Evolutionary conservation across 2,329 filamentous ascomycete genomes (phyloP).

Genomic region (Epichloe gansuensis): DNA sequence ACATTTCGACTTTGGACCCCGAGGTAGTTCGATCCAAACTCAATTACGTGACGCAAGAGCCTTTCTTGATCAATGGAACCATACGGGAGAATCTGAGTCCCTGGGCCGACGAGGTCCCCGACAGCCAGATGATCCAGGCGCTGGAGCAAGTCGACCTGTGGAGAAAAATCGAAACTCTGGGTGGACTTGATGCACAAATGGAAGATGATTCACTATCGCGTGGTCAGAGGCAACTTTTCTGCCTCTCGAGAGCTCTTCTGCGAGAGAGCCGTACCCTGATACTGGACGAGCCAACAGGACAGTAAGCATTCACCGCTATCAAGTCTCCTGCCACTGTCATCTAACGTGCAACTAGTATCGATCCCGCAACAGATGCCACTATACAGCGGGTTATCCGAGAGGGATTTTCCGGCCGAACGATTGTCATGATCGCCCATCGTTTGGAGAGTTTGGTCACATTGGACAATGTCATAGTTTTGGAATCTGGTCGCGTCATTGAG

Average conservation of each 20-base stretch:
- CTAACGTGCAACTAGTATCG: background rate
- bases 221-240: conserved; percentile 10
- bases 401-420: background rate
- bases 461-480: no score
- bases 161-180: background rate
- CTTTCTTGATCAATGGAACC: no score
- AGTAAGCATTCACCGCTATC: background rate
- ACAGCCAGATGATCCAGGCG: conserved; percentile 2
- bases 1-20: no score
- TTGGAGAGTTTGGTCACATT: background rate
- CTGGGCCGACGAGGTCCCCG: no score
- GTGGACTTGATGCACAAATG: conserved; percentile 7
- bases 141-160: conserved; percentile 8
- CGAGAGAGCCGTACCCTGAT: background rate
- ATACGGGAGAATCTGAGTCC: no score
- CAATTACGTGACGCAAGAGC: no score
- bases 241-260: conserved; percentile 6
- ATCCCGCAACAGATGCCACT: background rate
- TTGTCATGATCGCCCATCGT: background rate
- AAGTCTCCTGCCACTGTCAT: no score
- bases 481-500: no score
- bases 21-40: no score
- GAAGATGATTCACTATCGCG: conserved; percentile 4
- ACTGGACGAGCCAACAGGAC: conserved; percentile 3
- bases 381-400: background rate